Evolutionary conservation across 2,329 filamentous ascomycete species (phyloP).

Genomic region (Fusarium sp.): DNA sequence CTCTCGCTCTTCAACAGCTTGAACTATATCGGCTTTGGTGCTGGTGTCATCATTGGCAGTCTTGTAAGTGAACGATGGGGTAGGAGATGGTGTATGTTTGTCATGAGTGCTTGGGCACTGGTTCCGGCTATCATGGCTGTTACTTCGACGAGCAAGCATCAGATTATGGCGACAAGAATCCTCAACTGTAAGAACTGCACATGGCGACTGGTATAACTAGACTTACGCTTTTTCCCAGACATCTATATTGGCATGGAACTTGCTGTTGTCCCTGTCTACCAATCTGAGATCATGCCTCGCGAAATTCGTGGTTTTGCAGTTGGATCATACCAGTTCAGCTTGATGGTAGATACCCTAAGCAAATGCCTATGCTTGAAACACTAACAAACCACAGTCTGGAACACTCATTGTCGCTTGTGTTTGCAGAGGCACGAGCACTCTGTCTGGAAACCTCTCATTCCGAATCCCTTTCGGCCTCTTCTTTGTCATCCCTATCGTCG

Average conservation of each 20-base stretch:
- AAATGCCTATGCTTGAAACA: rapidly evolving
- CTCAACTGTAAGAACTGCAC: conserved; percentile 38
- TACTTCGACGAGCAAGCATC: conserved; percentile 39
- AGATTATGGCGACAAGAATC: conserved; percentile 42
- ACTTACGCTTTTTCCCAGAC: no score
- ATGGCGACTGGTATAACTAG: no score
- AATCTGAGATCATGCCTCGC: conserved; percentile 48
- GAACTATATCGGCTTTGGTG: conserved; percentile 52
- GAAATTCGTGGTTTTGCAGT: conserved; percentile 54
- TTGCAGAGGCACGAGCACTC: conserved; percentile 36
- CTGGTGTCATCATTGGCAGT: conserved; percentile 44
- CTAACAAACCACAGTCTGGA: background rate
- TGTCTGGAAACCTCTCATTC: conserved; percentile 40
- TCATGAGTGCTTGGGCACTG: conserved; percentile 53
- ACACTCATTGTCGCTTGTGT: conserved; percentile 45
- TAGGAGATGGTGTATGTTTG: conserved; percentile 50
- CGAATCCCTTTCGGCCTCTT: conserved; percentile 40
- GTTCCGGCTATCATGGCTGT: conserved; percentile 38
- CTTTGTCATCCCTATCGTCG: conserved; percentile 37
- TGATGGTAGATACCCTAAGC: conserved; percentile 36
- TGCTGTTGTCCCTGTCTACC: conserved; percentile 50
- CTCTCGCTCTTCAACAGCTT: conserved; percentile 54
- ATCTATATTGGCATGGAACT: conserved; percentile 44
- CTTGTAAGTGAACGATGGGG: conserved; percentile 43
- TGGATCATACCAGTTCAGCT: conserved; percentile 51